Evolutionary conservation across 2,329 filamentous ascomycete genomes (phyloP).

Genomic region (Catunica adiposa): DNA sequence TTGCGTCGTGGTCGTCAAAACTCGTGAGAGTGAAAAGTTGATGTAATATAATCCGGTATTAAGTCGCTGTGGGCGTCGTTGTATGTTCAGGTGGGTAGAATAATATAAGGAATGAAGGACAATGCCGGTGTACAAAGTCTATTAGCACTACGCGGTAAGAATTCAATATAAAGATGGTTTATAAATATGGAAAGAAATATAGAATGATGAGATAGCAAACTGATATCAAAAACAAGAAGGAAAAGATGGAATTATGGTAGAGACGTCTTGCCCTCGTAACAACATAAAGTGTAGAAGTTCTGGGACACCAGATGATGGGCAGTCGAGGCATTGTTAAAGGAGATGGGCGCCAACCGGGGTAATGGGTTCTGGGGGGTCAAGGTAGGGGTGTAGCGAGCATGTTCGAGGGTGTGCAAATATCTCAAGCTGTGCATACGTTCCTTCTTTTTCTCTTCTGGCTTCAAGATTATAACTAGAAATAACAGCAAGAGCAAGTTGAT

Average conservation of each 20-base stretch:
- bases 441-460: conserved; percentile 1
- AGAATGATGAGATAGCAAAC: not conserved
- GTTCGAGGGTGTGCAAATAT: not conserved
- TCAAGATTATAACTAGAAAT: not conserved
- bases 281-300: conserved; percentile 6
- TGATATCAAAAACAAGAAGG: not conserved
- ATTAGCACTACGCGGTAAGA: not conserved
- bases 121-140: not conserved
- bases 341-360: not conserved
- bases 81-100: not conserved
- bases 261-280: not conserved
- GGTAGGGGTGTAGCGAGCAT: not conserved
- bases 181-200: not conserved
- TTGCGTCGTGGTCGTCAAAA: not conserved
- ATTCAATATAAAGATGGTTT: too few relatives aligned
- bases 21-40: not conserved
- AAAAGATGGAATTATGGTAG: not conserved
- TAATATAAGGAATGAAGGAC: not conserved
- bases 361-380: not conserved
- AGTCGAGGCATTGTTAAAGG: conserved; percentile 9
- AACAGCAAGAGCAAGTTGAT: not conserved
- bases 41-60: not conserved
- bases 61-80: not conserved
- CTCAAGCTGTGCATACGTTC: not conserved
- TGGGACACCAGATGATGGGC: conserved; percentile 1